phyloP scores from a whole-genome alignment of 345 rosid species.

The Arabis alpina region DNA sequence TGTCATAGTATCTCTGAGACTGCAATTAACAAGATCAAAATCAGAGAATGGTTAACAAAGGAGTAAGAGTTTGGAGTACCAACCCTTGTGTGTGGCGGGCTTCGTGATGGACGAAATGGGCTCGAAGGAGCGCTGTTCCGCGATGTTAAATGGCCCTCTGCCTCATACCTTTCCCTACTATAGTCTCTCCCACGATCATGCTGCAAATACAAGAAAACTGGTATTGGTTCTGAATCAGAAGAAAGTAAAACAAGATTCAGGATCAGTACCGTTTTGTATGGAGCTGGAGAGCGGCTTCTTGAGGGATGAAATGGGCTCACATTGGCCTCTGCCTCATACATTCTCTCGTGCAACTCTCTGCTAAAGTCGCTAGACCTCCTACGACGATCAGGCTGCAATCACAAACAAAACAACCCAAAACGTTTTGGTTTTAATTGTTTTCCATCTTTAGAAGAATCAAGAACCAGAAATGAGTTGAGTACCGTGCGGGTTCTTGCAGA shows the following conservation, averaged over 20 bases:
- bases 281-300: slow-evolving; percentile 43
- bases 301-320: slow-evolving; percentile 45
- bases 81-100: slow-evolving; percentile 34
- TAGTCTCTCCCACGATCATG: slow-evolving; percentile 36
- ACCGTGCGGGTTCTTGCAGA: slow-evolving; percentile 38
- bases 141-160: slow-evolving; percentile 16
- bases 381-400: slow-evolving; percentile 41
- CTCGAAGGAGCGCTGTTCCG: slow-evolving; percentile 32
- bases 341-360: slow-evolving; percentile 35
- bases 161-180: slow-evolving; percentile 34
- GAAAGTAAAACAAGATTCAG: neutral
- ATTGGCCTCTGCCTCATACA: slow-evolving; percentile 38
- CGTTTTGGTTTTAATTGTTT: too few species aligned
- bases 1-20: slow-evolving; percentile 25
- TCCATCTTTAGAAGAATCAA: too few species aligned
- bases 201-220: slow-evolving; percentile 6
- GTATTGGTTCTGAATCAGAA: neutral
- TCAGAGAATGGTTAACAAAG: slow-evolving; percentile 9
- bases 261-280: slow-evolving; percentile 32
- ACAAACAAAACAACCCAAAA: too few species aligned
- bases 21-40: slow-evolving; percentile 6
- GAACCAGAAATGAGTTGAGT: neutral
- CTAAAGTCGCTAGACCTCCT: slow-evolving; percentile 36
- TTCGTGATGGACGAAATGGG: slow-evolving; percentile 40
- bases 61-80: slow-evolving; percentile 1